phyloP scores from a whole-genome alignment of 2,329 filamentous ascomycete species.

The Scedosporium minutisporum region DNA sequence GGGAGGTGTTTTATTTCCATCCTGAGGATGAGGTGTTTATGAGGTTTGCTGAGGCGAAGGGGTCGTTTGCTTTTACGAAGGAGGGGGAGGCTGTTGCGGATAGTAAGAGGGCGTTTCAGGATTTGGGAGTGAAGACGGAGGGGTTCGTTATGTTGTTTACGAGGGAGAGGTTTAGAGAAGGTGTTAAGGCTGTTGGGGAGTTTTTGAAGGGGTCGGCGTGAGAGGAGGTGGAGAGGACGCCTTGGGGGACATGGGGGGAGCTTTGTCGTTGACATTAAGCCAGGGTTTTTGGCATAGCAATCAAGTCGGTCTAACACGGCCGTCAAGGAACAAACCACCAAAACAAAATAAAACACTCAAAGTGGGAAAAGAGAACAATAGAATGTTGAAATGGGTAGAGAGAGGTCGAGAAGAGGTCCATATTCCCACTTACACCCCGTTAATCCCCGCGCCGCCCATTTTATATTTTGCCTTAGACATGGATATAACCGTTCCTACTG shows the following conservation, averaged over 20 bases:
- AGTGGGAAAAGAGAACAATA: not conserved
- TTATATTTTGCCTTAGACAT: no score
- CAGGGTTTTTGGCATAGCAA: no score
- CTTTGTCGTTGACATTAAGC: not conserved
- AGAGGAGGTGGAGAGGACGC: not conserved
- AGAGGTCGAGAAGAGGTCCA: no score
- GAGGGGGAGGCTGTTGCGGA: slow-evolving; percentile 75
- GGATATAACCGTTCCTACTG: no score
- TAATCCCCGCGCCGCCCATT: no score
- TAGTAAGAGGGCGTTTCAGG: slow-evolving; percentile 89
- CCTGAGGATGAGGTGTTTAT: slow-evolving; percentile 88
- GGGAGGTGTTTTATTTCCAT: slow-evolving; percentile 80
- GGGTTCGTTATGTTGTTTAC: slow-evolving; percentile 85
- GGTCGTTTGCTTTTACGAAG: slow-evolving; percentile 69
- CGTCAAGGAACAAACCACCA: no score
- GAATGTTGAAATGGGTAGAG: not conserved
- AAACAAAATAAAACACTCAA: no score
- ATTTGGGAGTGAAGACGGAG: slow-evolving; percentile 75
- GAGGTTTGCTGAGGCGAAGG: slow-evolving; percentile 60
- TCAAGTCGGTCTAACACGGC: no score
- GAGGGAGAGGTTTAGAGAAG: slow-evolving; percentile 61
- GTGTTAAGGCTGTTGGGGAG: slow-evolving; percentile 65
- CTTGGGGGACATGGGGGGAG: not conserved
- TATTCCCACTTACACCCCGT: no score
- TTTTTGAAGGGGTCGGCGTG: slow-evolving; percentile 43